Evolutionary conservation across 2,329 filamentous ascomycete genomes (phyloP), one percentile per base, ranked within the genome.

Genomic region (Fusarium clavum): DNA sequence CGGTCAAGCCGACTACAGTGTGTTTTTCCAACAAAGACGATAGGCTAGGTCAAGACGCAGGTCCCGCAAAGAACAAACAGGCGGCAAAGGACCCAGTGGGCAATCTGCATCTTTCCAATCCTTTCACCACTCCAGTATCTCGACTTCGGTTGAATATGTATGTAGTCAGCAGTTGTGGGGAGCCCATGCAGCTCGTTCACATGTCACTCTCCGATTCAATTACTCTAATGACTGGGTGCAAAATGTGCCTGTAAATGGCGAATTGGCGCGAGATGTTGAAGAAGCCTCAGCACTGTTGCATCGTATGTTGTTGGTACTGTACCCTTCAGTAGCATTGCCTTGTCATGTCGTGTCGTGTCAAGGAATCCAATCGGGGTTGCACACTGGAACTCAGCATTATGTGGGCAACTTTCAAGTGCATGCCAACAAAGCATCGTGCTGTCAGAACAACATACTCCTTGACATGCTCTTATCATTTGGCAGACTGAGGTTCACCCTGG

Each of bases 391-490:
- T 51, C 29, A 64, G 22, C 27, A 45, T 58, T 52, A 46, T 29
- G 48, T 55, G 24, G n/a, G 30, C 20, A 57, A 32, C 57, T 56
- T 55, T 20, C 24, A 63, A 45, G 56, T 67, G 58, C 44, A 62
- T 64, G 64, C 61, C 48, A 62, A 58, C 57, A 60, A 61, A 57
- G 38, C 55, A 60, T 44, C 44, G 59, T 70, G 62, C 44, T 58
- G 57, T 70, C 49, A 70, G 66, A 64, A 65, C 65, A 64, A 71
- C 72, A 64, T 64, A 47, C 44, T 67, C 34, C 68, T 64, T 58
- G 67, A 59, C 63, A 38, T 64, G 41, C 57, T 61, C 20, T 65
- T 32, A 46, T 69, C 71, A 65, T 68, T 55, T 67, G 48, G 54
- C 64, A 64, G 68, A 67, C 59, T 61, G 57, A 61, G 56, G 59